Conservation (phyloP, 768 basidiomycete genomes). For the Collybiopsis luxurians region DNA sequence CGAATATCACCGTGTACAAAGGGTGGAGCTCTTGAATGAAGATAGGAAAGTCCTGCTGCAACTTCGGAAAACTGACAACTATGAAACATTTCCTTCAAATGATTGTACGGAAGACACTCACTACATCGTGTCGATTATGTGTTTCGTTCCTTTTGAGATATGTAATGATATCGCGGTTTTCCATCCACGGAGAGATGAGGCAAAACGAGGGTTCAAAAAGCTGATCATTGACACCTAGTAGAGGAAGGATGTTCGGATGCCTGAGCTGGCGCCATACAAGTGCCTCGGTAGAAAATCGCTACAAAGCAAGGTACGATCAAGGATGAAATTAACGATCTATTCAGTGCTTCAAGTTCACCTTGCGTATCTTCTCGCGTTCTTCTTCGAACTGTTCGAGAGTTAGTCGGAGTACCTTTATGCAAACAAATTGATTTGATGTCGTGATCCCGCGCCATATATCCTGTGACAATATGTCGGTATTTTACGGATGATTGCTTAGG, state of each 20-base stretch:
- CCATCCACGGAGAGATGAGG: slow-evolving; percentile 21
- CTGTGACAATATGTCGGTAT: too few species aligned
- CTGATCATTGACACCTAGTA: slow-evolving; percentile 14
- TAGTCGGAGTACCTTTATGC: too few species aligned
- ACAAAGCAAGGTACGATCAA: too few species aligned
- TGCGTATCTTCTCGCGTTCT: neutral
- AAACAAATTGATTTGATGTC: too few species aligned
- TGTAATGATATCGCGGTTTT: slow-evolving; percentile 12
- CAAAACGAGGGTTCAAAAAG: slow-evolving; percentile 14
- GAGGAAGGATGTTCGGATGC: slow-evolving; percentile 17
- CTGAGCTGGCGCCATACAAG: slow-evolving; percentile 17
- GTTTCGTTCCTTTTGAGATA: neutral
- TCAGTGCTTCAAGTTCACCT: too few species aligned
- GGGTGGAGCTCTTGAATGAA: slow-evolving; percentile 22
- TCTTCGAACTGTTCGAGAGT: too few species aligned
- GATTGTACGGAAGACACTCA: neutral
- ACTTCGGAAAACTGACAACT: slow-evolving; percentile 32
- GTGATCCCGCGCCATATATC: too few species aligned
- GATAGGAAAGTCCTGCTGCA: slow-evolving; percentile 28
- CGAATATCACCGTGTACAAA: slow-evolving; percentile 17
- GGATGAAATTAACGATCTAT: too few species aligned
- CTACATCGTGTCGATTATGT: neutral
- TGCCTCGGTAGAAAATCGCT: slow-evolving; percentile 18
- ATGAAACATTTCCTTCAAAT: too few species aligned
- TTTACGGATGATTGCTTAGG: too few species aligned